Evolutionary conservation across 345 rosid genomes (phyloP), one percentile per base, ranked within the genome.

Genomic region (Odontarrhena argentea): DNA sequence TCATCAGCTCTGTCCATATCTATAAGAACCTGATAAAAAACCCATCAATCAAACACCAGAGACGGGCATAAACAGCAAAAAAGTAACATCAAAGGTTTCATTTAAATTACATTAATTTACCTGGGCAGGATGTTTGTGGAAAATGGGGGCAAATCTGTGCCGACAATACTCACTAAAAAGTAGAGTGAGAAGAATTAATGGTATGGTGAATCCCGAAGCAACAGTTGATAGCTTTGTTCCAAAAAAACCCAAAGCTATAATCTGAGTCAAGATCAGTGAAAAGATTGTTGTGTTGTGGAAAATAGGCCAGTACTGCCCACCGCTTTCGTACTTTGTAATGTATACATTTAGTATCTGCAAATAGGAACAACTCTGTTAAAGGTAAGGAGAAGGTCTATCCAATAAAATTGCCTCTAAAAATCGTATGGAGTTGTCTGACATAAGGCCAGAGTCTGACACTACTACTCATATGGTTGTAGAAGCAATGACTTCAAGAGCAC

Each of bases 341-440:
- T 94, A 94, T 15, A 94, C 99, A 6, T 90, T 86, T 60, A 91
- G 78, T 76, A 94, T 82, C 99, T 94, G 92, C 73, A 80, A 57
- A 14, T 1, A 34, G 18, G 43, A 65, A 72, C 34, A 73, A 25
- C 30, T 43, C 55, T 26, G 36, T 63, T 43, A 48, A 10, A 40
- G 9, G 12, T 42, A 32, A 34, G 13, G 9, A 22, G 25, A 9
- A 22, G 2, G 49, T 9, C 14, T 34, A 52, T 40, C 11, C 38
- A 50, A 32, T 18, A 32, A 32, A 32, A 32, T 4, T 32, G 36
- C 7, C 6, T 32, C 36, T 32, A 4, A 5, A 42, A 51, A 60
- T 28, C 49, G 8, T 34, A 28, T 51, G 2, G 14, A 50, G 15
- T 28, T 48, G 48, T n/a, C 48, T 5, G 47, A 43, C 47, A 4